These are phyloP conservation scores for Polyporus arcularius DNA, from an alignment of 768 basidiomycete species.

Conservation along the genomic window DNA sequence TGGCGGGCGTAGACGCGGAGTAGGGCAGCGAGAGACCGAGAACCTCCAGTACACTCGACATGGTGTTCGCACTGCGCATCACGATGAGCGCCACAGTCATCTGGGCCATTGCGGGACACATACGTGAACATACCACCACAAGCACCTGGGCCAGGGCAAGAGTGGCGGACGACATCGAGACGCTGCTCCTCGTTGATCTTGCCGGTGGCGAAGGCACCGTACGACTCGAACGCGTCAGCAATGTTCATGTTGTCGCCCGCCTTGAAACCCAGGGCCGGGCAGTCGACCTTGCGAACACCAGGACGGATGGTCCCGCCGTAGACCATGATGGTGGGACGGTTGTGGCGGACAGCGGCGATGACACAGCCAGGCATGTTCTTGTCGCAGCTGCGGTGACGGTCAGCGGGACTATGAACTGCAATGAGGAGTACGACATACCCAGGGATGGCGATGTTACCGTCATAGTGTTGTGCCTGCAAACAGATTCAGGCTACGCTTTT, in stretches of 20 bases:
- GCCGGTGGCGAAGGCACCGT: slow-evolving; percentile 75
- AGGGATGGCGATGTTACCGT: slow-evolving; percentile 83
- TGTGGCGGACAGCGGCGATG: slow-evolving; percentile 84
- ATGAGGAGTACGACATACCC: slow-evolving; percentile 38
- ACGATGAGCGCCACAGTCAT: not conserved
- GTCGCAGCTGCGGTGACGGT: slow-evolving; percentile 50
- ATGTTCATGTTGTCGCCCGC: slow-evolving; percentile 86
- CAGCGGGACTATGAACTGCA: not conserved
- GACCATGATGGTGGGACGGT: slow-evolving; percentile 84
- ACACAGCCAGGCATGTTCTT: slow-evolving; percentile 93
- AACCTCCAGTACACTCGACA: slow-evolving; percentile 83
- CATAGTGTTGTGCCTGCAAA: slow-evolving; percentile 80
- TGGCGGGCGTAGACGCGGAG: slow-evolving; percentile 76
- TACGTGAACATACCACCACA: slow-evolving; percentile 90
- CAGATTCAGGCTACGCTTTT: not conserved
- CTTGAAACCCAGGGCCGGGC: slow-evolving; percentile 73
- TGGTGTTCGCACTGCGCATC: slow-evolving; percentile 70
- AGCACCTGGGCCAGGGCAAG: slow-evolving; percentile 83
- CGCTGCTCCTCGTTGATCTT: slow-evolving; percentile 80
- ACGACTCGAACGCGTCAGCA: slow-evolving; percentile 83
- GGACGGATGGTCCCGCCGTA: slow-evolving; percentile 84
- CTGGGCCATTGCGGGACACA: slow-evolving; percentile 20
- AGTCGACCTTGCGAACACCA: slow-evolving; percentile 76
- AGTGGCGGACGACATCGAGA: slow-evolving; percentile 82
- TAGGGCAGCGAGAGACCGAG: slow-evolving; percentile 86